Base-by-base conservation (phyloP, 345 rosid species). In the Aethionema arabicum region DNA sequence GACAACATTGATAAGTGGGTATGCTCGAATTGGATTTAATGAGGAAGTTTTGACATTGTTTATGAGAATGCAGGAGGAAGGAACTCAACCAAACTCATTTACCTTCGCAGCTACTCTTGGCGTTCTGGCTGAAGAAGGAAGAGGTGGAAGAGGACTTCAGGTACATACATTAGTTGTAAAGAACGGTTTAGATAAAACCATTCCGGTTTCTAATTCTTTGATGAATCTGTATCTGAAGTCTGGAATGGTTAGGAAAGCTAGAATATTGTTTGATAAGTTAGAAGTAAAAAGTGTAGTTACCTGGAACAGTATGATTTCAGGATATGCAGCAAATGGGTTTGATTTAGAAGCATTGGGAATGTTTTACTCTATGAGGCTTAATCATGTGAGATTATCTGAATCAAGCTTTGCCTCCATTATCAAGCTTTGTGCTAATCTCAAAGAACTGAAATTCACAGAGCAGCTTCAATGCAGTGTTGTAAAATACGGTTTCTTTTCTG, bases 301-400 rank as follows among this genome's bases (percentile, higher is more conserved):
- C 14, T 91, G 98, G 96, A 88, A 91, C 42, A 79, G 84, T 69
- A 82, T 88, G 80, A 74, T 91, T 55, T 52, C 88, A 4, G 91
- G 98, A 45, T 85, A 74, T 45, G 79, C 68, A 10, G 65, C 53
- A 11, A 86, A 80, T 62, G 95, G 89, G 61, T 76, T 80, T 58
- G 72, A 79, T 74, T 61, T 60, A 37, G 95, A 82, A 61, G 85
- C 96, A 43, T 73, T 86, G 30, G 42, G 75, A 42, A 70, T 79
- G 70, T 88, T 91, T 72, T 52, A 74, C 65, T 62, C 33, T 52
- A 84, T 91, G 89, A 68, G 83, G 66, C 70, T 69, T 63, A 74
- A 75, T 21, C 78, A 71, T 38, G 78, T 80, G 8, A 57, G 80
- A 50, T 75, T 85, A 63, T 80, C 87, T 16, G 77, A 76, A 55